Conservation (phyloP, 257 asterid species). For the Ilex aquifolium region DNA sequence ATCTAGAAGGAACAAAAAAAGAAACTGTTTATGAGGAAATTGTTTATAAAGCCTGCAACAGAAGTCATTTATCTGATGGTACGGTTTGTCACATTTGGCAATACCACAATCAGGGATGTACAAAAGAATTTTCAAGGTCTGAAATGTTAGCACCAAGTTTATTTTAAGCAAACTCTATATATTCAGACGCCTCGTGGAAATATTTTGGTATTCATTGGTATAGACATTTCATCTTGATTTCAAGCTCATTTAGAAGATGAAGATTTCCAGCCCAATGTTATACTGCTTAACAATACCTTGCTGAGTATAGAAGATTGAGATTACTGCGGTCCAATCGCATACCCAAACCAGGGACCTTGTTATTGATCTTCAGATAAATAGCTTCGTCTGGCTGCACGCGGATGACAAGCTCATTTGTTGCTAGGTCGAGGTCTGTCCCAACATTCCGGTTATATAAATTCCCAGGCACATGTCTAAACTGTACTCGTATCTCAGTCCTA, state of each 20-base stretch:
- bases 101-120: neutral
- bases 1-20: slow-evolving; percentile 31
- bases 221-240: too few species aligned
- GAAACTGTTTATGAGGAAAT: neutral
- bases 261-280: too few species aligned
- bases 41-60: neutral
- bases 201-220: too few species aligned
- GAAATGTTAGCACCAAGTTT: too few species aligned
- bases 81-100: too few species aligned
- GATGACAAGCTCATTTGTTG: slow-evolving; percentile 95
- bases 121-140: neutral
- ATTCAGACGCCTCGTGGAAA: too few species aligned
- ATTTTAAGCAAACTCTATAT: too few species aligned
- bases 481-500: slow-evolving; percentile 93
- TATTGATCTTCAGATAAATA: slow-evolving; percentile 78
- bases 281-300: slow-evolving; percentile 49
- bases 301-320: slow-evolving; percentile 83
- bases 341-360: slow-evolving; percentile 94
- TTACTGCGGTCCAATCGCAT: slow-evolving; percentile 87
- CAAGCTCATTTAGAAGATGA: too few species aligned
- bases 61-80: too few species aligned
- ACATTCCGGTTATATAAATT: slow-evolving; percentile 61
- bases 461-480: slow-evolving; percentile 94
- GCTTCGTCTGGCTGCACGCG: slow-evolving; percentile 98
- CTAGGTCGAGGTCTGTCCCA: slow-evolving; percentile 78